Base-by-base conservation (phyloP, 805 yeast genomes). In the Barnettozyma sp. region DNA sequence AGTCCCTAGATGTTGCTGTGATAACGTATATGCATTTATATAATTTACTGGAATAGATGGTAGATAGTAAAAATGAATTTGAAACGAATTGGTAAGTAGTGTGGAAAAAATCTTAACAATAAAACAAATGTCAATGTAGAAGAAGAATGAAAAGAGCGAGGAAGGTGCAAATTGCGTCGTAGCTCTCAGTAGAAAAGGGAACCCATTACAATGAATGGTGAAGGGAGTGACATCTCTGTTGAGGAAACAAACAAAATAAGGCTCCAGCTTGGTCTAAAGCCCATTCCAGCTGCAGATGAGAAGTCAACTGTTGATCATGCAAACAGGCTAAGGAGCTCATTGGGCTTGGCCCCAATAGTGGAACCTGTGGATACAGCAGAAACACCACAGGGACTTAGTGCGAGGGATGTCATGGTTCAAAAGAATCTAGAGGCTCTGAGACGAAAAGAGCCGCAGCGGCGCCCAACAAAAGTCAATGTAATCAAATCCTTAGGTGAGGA, bases 161-260 rank as follows among this genome's bases (percentile, higher is more conserved):
- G 18, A 17, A 27, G 12, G 12, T 14, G 15, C 5, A 26, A 12
- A 34, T 17, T 19, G 18, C 17, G n/a, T n/a, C n/a, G n/a, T n/a
- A n/a, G n/a, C n/a, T n/a, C n/a, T 22, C 13, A 15, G 24, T 26
- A 23, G 18, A 31, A 9, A 18, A 7, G 22, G 11, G 10, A 8
- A 24, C 17, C 25, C 11, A 15, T 11, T n/a, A 13, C 32, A 17
- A 15, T 28, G 12, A 36, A 40, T 36, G 23, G 43, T 11, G 52
- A 51, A 5, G 55, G 48, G 8, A 27, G 13, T 6, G 30, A 48
- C 0, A 45, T 51, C 0, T 51, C 71, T 0, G 33, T 78, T 1
- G 76, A 70, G 39, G 82, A 77, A 40, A 78, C 83, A 0, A 77
- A 78, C 48, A 60, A 56, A 44, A 58, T 75, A 7, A 56, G 85